Percentiles rank a stretch among this genome's conserved stretches.
phyloP scores from a whole-genome alignment of 2,329 filamentous ascomycete genomes.

The Cladophialophora psammophila region DNA sequence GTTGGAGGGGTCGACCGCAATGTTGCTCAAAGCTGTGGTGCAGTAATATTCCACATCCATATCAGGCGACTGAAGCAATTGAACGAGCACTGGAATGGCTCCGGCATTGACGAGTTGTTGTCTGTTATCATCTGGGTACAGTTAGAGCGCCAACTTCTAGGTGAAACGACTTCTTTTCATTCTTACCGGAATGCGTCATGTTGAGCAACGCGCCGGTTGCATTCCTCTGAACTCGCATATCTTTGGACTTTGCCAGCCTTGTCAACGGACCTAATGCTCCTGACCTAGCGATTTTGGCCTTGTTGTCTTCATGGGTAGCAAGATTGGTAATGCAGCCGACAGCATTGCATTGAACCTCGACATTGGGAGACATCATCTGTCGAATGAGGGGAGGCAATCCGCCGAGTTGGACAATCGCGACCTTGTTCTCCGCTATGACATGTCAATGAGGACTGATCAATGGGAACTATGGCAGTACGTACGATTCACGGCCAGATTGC shows the following conservation, averaged over 20 bases:
- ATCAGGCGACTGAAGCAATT: conserved; percentile 88
- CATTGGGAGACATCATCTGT: conserved; percentile 97
- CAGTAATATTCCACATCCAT: conserved; percentile 99
- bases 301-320: conserved; percentile 98
- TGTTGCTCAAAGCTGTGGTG: conserved; percentile 97
- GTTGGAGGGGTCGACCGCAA: conserved; percentile 92
- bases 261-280: conserved; percentile 91
- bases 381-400: conserved; percentile 90
- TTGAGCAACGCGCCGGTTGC: conserved; percentile 95
- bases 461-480: conserved; percentile 48
- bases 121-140: conserved; percentile 82
- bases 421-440: conserved; percentile 90
- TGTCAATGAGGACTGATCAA: conserved; percentile 52
- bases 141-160: conserved; percentile 11
- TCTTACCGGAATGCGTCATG: conserved; percentile 96
- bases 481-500: conserved; percentile 98
- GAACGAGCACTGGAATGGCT: conserved; percentile 96
- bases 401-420: conserved; percentile 90
- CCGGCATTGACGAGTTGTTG: conserved; percentile 97
- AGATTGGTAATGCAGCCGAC: conserved; percentile 99
- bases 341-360: conserved; percentile 98
- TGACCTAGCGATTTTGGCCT: conserved; percentile 96
- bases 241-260: conserved; percentile 91
- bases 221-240: conserved; percentile 98
- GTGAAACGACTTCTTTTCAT: neutral